Base-by-base conservation (phyloP, 2,329 filamentous ascomycete genomes). In the Sporothrix variecibatus region DNA sequence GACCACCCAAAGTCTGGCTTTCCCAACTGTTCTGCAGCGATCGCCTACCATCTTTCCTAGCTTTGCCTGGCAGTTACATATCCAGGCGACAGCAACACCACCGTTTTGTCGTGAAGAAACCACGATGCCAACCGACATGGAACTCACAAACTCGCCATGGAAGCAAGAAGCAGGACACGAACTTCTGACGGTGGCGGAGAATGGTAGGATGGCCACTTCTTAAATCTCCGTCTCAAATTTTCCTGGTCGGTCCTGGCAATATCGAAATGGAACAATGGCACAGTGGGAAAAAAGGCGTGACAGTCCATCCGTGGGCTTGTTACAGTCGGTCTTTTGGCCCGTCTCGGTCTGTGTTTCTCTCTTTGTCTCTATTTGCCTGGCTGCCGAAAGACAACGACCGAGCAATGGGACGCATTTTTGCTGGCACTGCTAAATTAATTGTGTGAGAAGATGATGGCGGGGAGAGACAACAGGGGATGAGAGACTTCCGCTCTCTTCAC, bases 341-440 rank as follows among this genome's bases (percentile, higher is more conserved):
- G 26, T n/a, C n/a, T n/a, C n/a, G n/a, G n/a, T n/a, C n/a, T n/a
- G n/a, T n/a, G n/a, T n/a, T n/a, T n/a, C n/a, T n/a, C n/a, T n/a
- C 26, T 20, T 34, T n/a, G 12, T 62, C 34, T 65, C 34, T 65
- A 43, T 65, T 65, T 43, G 62, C 62, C 62, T 65, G 38, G n/a
- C n/a, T 20, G 31, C 62, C n/a, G 62, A 65, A 65, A 65, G 20
- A 43, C 20, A 23, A 17, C 34, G 34, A 9, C 62, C n/a, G 20
- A 43, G 38, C 34, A 12, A 12, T 26, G n/a, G 17, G 34, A 43
- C 9, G 38, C 34, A 9, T 65, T 43, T 65, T 43, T 64, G 34
- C 62, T 65, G 62, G 62, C 62, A 65, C n/a, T 2, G 17, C 34
- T 65, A 43, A 43, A 65, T 65, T 65, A 65, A 65, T 11, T 8